Evolutionary conservation across 2,329 filamentous ascomycete species (phyloP).

Genomic region (Fusarium sp.): DNA sequence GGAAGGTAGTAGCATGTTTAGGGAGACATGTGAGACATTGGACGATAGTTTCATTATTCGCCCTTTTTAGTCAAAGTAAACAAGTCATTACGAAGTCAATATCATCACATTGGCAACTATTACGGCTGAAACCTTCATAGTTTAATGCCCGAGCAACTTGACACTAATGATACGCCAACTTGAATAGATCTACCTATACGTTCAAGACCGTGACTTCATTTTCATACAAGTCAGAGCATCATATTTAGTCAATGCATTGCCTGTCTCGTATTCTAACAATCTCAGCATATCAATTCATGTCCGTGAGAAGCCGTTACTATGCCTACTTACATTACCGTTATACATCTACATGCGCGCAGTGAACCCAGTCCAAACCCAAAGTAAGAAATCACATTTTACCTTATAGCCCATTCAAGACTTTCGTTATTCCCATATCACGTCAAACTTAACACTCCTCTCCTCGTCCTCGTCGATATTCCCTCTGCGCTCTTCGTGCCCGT

Average conservation of each 20-base stretch:
- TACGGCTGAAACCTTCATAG: neutral
- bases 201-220: neutral
- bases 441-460: constrained; percentile 40
- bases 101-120: neutral
- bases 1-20: neutral
- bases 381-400: constrained; percentile 5
- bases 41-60: neutral
- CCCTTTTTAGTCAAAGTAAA: neutral
- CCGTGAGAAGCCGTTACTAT: constrained; percentile 24
- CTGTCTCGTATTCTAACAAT: constrained; percentile 21
- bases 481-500: constrained; percentile 43
- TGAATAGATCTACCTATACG: neutral
- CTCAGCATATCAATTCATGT: constrained; percentile 21
- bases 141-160: no score
- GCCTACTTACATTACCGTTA: constrained; percentile 30
- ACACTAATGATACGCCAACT: neutral
- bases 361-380: neutral
- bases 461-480: constrained; percentile 46
- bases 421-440: neutral
- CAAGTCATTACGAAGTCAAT: neutral
- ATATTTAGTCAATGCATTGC: constrained; percentile 10
- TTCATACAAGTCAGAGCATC: neutral
- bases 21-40: neutral
- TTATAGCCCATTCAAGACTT: neutral
- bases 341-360: constrained; percentile 18